Base-by-base conservation (phyloP, 2,329 filamentous ascomycete genomes). In the Fusarium graminum region DNA sequence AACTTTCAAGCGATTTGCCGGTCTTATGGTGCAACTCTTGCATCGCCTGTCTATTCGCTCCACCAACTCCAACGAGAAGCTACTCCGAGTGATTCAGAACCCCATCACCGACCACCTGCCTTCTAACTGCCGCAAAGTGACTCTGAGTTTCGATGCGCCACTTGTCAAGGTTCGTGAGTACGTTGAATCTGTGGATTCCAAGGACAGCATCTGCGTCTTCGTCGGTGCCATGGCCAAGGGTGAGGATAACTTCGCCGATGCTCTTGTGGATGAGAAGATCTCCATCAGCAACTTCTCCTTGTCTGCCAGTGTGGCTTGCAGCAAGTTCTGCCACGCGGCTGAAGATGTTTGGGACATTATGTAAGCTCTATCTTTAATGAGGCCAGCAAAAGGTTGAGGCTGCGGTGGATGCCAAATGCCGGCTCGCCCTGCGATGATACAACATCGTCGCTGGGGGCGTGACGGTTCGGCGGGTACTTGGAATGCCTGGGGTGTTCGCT, bases 201-300 rank as follows among this genome's bases (percentile, higher is more conserved):
- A 94, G 74, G 93, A 98, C 81, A 98, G 94, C 81, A 92, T 98
- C 57, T 97, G 94, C 75, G 94, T 99, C 65, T 98, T 98, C 74
- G 93, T 98, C 40, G 95, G 95, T 72, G 95, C 95, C 72, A 99
- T 99, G 94, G 95, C 95, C 60, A 98, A 98, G 83, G 95, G 95
- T 17, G 87, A 89, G 53, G 95, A 99, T 77, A 94, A 92, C 79
- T 99, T 99, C 77, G 95, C 95, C 67, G 95, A 99, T 76, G 87
- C 88, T 39, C 93, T 92, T 80, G 96, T 98, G 74, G 94, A 98
- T 76, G 95, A 99, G 81, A 92, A 96, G 75, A 98, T 99, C 76
- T 93, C 92, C 73, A 98, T 99, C 82, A 98, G 94, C 85, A 97
- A 97, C 80, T 99, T 92, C 85, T 97, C 94, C 75, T 85, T 99